Evolutionary conservation across 2,329 filamentous ascomycete species (phyloP), one percentile per base, ranked within the genome.

Genomic region (Phoma sp.): DNA sequence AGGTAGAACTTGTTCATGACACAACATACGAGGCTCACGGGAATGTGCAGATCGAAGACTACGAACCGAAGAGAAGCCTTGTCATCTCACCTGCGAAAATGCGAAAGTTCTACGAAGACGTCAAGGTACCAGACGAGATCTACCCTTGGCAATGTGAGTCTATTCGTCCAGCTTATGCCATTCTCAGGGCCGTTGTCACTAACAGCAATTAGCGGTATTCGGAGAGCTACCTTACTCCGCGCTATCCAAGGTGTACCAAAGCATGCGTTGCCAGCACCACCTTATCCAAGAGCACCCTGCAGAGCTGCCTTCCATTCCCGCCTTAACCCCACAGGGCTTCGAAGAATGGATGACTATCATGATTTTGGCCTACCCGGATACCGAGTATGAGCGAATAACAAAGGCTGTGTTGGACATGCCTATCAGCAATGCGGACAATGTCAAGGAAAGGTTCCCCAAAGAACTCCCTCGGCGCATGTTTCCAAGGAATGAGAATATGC

Each of bases 51-150:
- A 87, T 91, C 61, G 84, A 89, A 50, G 83, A 91, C 60, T 89
- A 87, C 67, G 78, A 85, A 39, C 88, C 89, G 1, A 84, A 82
- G 58, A 83, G 83, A 42, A 88, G 83, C 28, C 77, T 93, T 14
- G 89, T 95, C 34, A 81, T 96, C 29, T 85, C 88, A 0, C 91
- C 92, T 0, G 77, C 84, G 5, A 95, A 95, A 76, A 83, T 96
- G 78, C 81, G 84, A 12, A 81, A 82, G 40, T 91, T 93, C 62
- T 96, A 96, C 68, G 80, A 83, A 14, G 83, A 84, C 47, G 89
- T 89, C 53, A 81, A 81, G 43, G 72, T 92, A 1, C 76, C 84
- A 0, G 76, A 81, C 12, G 92, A 96, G 65, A 78, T 81, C 2
- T 88, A 91, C 69, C 87, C 86, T 2, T 92, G 91, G 79, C 75